These are phyloP conservation scores for Pseudotsuga menziesii DNA, from an alignment of 75 land plant species.

Conservation along the genomic window DNA sequence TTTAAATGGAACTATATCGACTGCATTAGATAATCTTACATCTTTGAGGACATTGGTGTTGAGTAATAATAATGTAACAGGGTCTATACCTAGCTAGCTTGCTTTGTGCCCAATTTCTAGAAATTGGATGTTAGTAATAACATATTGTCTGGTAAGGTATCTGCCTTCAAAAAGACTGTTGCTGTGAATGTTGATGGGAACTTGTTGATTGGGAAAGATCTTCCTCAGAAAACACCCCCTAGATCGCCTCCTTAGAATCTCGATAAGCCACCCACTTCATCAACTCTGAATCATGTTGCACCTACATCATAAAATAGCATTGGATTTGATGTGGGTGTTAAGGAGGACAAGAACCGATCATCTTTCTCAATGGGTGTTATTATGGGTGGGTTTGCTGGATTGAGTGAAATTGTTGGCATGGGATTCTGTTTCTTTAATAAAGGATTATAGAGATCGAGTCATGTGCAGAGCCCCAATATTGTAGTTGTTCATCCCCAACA, in stretches of 20 bases:
- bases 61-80: slow-evolving; percentile 46
- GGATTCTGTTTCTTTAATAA: slow-evolving; percentile 20
- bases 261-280: not conserved
- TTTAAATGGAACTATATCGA: slow-evolving; percentile 47
- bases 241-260: no score
- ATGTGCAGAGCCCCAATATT: slow-evolving; percentile 34
- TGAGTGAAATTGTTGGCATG: not conserved
- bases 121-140: slow-evolving; percentile 52
- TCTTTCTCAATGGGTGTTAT: slow-evolving; percentile 19
- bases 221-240: not conserved
- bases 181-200: slow-evolving; percentile 24
- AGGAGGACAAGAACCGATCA: not conserved
- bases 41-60: slow-evolving; percentile 30
- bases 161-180: slow-evolving; percentile 23
- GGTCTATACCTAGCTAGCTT: slow-evolving; percentile 51
- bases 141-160: slow-evolving; percentile 34
- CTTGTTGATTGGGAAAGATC: slow-evolving; percentile 30
- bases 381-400: slow-evolving; percentile 12
- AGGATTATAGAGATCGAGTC: slow-evolving; percentile 12
- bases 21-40: slow-evolving; percentile 23
- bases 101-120: slow-evolving; percentile 16
- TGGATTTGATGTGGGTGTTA: not conserved
- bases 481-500: slow-evolving; percentile 40
- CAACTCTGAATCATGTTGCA: not conserved
- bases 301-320: not conserved